These are phyloP conservation scores for Tricholoma hemisulphureum DNA, from an alignment of 768 basidiomycete genomes.

Conservation along the genomic window DNA sequence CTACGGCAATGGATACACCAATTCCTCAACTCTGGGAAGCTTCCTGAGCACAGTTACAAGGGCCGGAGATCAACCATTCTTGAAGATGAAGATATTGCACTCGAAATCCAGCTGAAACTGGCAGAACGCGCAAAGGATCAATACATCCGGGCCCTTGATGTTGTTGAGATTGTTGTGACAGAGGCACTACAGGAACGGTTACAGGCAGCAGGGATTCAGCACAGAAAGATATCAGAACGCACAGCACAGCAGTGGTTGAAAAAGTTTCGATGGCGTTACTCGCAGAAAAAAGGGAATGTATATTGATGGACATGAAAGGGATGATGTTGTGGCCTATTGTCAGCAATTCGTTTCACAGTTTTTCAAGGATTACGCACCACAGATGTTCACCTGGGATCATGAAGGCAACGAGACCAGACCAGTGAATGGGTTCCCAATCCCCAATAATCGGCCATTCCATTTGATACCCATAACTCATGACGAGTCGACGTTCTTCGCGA, in stretches of 20 bases:
- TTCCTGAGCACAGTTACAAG: background rate
- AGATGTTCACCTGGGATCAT: background rate
- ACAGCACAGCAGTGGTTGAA: conserved; percentile 7
- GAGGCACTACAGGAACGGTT: background rate
- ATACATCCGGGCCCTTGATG: background rate
- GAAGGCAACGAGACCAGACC: background rate
- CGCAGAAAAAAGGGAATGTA: no score
- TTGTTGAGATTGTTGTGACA: background rate
- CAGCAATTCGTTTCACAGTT: conserved; percentile 3
- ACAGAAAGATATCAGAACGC: background rate
- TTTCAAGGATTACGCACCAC: background rate
- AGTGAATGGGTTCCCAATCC: background rate
- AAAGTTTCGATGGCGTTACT: conserved; percentile 28
- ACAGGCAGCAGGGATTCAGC: background rate
- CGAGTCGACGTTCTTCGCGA: background rate
- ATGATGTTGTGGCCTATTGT: conserved; percentile 11
- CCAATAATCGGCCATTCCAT: background rate
- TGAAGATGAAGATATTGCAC: background rate
- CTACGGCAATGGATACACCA: background rate
- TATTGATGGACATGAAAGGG: no score
- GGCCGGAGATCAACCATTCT: background rate
- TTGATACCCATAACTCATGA: background rate
- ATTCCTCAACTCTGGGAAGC: background rate
- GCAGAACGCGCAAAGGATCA: background rate
- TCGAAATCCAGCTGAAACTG: background rate